Evolutionary conservation across 108 stramenopile genomes (phyloP).

Genomic region (Discostella stelligeroides): DNA sequence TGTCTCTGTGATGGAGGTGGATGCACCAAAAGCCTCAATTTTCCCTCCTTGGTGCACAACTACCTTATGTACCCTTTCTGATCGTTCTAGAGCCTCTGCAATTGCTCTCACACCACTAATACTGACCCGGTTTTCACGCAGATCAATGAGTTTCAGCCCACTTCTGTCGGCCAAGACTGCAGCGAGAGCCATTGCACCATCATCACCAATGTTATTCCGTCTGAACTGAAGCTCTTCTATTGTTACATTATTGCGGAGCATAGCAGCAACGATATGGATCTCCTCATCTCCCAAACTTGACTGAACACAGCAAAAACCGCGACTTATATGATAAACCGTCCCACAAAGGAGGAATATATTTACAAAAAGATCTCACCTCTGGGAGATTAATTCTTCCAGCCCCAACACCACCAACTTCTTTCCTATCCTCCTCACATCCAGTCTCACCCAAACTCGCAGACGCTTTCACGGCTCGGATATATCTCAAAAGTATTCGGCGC

Average conservation of each 20-base stretch:
- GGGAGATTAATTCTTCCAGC: slow-evolving; percentile 71
- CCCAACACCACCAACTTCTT: slow-evolving; percentile 51
- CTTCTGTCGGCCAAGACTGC: slow-evolving; percentile 66
- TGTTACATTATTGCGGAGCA: slow-evolving; percentile 68
- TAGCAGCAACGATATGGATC: slow-evolving; percentile 75
- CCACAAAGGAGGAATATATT: neutral
- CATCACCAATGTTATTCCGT: slow-evolving; percentile 68
- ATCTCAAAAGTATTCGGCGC: slow-evolving; percentile 77
- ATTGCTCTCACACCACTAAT: slow-evolving; percentile 64
- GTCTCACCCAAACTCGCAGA: slow-evolving; percentile 59
- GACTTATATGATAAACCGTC: no score
- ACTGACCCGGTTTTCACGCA: slow-evolving; percentile 68
- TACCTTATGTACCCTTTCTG: slow-evolving; percentile 72
- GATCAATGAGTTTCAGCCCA: slow-evolving; percentile 62
- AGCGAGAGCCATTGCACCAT: slow-evolving; percentile 76
- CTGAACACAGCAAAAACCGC: slow-evolving; percentile 3
- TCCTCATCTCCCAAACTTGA: slow-evolving; percentile 63
- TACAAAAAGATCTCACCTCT: slow-evolving; percentile 58
- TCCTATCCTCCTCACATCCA: slow-evolving; percentile 46
- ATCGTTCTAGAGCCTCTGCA: slow-evolving; percentile 79
- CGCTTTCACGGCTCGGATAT: slow-evolving; percentile 83
- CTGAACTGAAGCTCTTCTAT: slow-evolving; percentile 77
- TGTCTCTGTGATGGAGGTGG: slow-evolving; percentile 23
- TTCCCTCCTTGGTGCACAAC: slow-evolving; percentile 88
- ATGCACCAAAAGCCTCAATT: slow-evolving; percentile 83